A percentile compares a stretch with the other conserved stretches of the same genome.
phyloP scores from a whole-genome alignment of 306 rosid species.

The Cicer arietinum region DNA sequence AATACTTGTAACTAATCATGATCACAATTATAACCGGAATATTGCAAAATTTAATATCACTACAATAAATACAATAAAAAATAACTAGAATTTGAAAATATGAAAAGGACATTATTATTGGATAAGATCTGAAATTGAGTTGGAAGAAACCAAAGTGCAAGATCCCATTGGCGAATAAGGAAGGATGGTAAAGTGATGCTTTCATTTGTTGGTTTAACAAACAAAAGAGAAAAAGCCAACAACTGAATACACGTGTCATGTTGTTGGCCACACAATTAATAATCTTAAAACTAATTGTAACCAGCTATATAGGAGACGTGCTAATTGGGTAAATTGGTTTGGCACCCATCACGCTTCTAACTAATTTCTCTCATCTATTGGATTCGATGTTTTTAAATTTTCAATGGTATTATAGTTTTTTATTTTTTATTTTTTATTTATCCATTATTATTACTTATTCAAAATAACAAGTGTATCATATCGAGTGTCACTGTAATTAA shows the following conservation, averaged over 20 bases:
- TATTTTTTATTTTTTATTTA: no score
- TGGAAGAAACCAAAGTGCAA: slow-evolving; percentile 3
- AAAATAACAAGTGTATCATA: no score
- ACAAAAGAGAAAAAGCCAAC: slow-evolving; percentile 23
- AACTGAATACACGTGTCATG: slow-evolving; percentile 21
- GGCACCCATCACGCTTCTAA: background rate
- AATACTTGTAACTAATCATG: no score
- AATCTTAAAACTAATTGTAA: no score
- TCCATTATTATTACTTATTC: no score
- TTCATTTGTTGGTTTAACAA: slow-evolving; percentile 39
- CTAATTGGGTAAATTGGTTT: slow-evolving; percentile 16
- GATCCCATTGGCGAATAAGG: slow-evolving; percentile 1
- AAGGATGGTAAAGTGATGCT: slow-evolving; percentile 20
- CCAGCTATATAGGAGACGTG: background rate
- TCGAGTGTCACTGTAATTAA: no score
- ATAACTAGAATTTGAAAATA: slow-evolving; percentile 13
- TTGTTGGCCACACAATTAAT: background rate
- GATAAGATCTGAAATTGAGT: slow-evolving; percentile 24
- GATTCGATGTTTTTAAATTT: background rate
- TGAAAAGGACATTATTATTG: slow-evolving; percentile 35
- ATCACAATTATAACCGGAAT: no score
- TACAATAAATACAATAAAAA: background rate
- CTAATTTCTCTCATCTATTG: background rate
- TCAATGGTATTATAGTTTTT: no score
- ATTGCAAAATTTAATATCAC: no score